Evolutionary conservation across 768 basidiomycete genomes (phyloP), one percentile per base, ranked within the genome.

Genomic region (Agrocybe chaxingu): DNA sequence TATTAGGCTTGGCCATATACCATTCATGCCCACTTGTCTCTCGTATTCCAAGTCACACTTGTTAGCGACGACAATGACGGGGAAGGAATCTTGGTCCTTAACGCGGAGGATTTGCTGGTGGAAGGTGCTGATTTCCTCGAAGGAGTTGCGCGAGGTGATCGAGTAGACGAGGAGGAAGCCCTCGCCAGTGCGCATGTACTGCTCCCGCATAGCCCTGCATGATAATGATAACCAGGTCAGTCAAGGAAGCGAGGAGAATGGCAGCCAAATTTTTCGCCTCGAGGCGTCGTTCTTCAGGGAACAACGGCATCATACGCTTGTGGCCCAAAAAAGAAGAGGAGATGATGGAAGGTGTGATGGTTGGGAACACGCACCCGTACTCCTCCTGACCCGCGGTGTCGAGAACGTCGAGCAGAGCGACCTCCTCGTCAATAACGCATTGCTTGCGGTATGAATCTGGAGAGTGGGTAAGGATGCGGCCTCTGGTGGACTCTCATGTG

Each of bases 381-480:
- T 98, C 96, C 69, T 98, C 96, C 69, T 98, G 95, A 33, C 95
- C 95, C 47, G 95, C 95, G 11, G 95, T 98, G 72, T 97, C 95
- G 55, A 98, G 82, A 47, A 98, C 95, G 65, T 98, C 95, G 50
- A 97, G 83, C 44, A 97, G 78, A 13, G 94, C 94, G n/a, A 97
- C 92, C 69, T 98, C 92, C n/a, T 96, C 95, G 70, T 98, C 95
- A 57, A 98, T 93, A 32, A 96, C 87, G 56, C 92, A 95, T 65
- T 97, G 94, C 67, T 97, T 98, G 57, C 96, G 80, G 73, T 98
- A 98, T 40, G 94, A 97, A 66, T 98, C 94, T 93, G 57, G 10
- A 24, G 39, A 42, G 19, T n/a, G 36, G 19, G 24, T 53, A 36
- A 58, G 50, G 36, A 45, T 38, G 39, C 42, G 32, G 31, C 16